Base-by-base conservation (phyloP, 345 rosid species). In the Lepidium africanum region DNA sequence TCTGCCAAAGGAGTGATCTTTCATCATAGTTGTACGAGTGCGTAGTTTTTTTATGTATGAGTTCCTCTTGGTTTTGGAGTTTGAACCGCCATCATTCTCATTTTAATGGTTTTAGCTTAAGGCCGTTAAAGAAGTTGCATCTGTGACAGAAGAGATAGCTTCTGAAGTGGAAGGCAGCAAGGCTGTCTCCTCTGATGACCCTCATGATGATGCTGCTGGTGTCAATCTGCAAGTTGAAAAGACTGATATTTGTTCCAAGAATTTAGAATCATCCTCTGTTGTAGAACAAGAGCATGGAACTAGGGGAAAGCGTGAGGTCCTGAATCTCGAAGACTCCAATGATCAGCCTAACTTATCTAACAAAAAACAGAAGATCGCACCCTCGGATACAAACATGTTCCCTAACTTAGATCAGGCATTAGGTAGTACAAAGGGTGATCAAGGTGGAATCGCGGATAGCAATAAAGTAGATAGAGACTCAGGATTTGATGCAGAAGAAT, bases 311-410 rank as follows among this genome's bases (percentile, higher is more conserved):
- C 92, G 91, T 60, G 88, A 81, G 78, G 80, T 77, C 39, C 21
- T 43, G 23, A 72, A 70, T 49, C 60, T 41, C 38, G 78, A 71
- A 66, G 78, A 53, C 37, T 46, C 64, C 65, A 47, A 6, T 74
- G 74, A 68, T 52, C 58, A 43, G 59, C 57, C 57, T 39, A 81
- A 76, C 79, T 71, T 62, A 63, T 75, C 81, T 59, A 65, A 70
- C 64, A 92, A 90, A 81, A 90, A 84, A 71, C 91, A 78, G 80
- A 90, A 86, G 81, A 84, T 63, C 52, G 40, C 58, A 57, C 47
- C 71, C 54, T 62, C 59, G 12, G 78, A 75, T 62, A 40, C 70
- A 62, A 33, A 69, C 19, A 1, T 45, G 23, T 7, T 73, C 16
- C 65, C 55, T 58, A 57, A 53, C 66, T 64, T 32, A 46, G 79